A percentile compares a stretch with the other conserved stretches of the same genome.
Evolutionary conservation across 176 grass and related monocot genomes (phyloP).

Genomic region (Tuctoria greenei): DNA sequence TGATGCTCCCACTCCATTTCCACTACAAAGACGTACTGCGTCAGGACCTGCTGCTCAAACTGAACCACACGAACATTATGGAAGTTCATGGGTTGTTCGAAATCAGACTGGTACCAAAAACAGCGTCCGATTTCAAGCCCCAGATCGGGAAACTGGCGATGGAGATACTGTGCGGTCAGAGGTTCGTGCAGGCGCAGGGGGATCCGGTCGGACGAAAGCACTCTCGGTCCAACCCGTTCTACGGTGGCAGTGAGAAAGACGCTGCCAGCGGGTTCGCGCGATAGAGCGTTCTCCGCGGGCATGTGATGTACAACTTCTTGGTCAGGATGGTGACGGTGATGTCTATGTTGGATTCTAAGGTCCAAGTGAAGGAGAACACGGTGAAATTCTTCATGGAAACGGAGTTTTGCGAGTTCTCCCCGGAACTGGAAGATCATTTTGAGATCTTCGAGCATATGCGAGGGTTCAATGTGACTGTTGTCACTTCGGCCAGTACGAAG

Average conservation of each 20-base stretch:
- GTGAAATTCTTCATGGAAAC: constrained; percentile 54
- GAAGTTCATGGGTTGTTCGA: constrained; percentile 50
- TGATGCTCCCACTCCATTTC: constrained; percentile 33
- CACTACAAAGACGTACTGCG: constrained; percentile 15
- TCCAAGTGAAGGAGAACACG: constrained; percentile 37
- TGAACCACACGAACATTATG: constrained; percentile 50
- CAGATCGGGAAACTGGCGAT: constrained; percentile 57
- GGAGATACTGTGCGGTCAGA: constrained; percentile 58
- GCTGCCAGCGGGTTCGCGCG: neutral
- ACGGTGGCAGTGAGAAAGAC: neutral
- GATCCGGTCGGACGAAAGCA: constrained; percentile 23
- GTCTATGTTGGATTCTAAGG: constrained; percentile 44
- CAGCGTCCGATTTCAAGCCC: constrained; percentile 30
- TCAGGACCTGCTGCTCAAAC: constrained; percentile 43
- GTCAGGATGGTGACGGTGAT: constrained; percentile 45
- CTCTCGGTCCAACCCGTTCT: constrained; percentile 28
- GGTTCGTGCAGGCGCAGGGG: constrained; percentile 22
- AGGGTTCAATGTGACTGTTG: constrained; percentile 45
- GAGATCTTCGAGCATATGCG: constrained; percentile 51
- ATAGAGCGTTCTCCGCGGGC: constrained; percentile 35
- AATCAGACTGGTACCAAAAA: constrained; percentile 47
- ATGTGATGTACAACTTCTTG: constrained; percentile 43
- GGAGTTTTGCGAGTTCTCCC: constrained; percentile 50
- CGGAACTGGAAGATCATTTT: constrained; percentile 45
- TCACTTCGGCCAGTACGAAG: constrained; percentile 37